These are phyloP conservation scores for Ceratonia siliqua DNA, from an alignment of 306 rosid species.

Conservation along the genomic window DNA sequence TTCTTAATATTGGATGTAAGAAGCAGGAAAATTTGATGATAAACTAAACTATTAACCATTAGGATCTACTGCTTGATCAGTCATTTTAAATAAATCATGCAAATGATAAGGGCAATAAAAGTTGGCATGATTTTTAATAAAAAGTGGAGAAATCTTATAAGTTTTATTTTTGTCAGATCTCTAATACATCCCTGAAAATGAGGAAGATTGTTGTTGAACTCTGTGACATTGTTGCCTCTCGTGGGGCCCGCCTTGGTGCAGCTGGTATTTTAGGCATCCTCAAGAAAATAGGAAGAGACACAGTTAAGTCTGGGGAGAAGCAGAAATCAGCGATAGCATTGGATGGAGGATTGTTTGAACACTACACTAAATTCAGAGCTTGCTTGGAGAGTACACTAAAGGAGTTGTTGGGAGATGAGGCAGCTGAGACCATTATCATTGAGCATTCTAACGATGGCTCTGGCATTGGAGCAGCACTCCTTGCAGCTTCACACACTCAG, in stretches of 20 bases:
- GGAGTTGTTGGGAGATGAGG: slow-evolving; percentile 80
- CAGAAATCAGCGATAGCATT: slow-evolving; percentile 77
- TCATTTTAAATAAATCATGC: background rate
- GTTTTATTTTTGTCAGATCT: slow-evolving; percentile 51
- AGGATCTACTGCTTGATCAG: background rate
- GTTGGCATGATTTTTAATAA: background rate
- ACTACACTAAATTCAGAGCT: slow-evolving; percentile 72
- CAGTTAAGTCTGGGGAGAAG: slow-evolving; percentile 68
- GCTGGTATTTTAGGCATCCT: slow-evolving; percentile 86
- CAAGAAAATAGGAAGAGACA: slow-evolving; percentile 88
- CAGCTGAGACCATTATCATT: slow-evolving; percentile 56
- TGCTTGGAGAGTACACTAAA: slow-evolving; percentile 72
- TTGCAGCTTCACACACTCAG: slow-evolving; percentile 91
- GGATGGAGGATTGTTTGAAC: slow-evolving; percentile 93
- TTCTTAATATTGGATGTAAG: background rate
- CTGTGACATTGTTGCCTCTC: slow-evolving; percentile 77
- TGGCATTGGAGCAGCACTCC: slow-evolving; percentile 93
- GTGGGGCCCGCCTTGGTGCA: slow-evolving; percentile 90
- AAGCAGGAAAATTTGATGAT: background rate
- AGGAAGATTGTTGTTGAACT: slow-evolving; percentile 65
- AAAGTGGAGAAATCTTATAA: background rate
- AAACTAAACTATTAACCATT: slow-evolving; percentile 13
- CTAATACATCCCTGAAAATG: slow-evolving; percentile 72
- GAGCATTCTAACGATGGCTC: slow-evolving; percentile 90
- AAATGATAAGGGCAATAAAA: background rate